Base-by-base conservation (phyloP, 768 basidiomycete genomes). In the Phanerochaete carnosa region DNA sequence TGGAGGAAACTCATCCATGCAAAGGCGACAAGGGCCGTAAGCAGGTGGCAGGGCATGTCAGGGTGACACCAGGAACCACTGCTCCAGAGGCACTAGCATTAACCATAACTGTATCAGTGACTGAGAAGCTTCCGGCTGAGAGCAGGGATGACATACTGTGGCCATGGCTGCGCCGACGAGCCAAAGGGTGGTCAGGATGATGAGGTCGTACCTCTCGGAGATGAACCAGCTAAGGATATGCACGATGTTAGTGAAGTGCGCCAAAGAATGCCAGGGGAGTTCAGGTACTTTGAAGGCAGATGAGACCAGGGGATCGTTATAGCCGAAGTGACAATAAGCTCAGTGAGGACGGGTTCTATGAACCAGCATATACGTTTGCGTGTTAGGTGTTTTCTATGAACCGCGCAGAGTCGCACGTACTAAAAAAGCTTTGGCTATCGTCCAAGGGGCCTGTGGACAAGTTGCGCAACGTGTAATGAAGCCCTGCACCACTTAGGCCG, bases 21-120 rank as follows among this genome's bases (percentile, higher is more conserved):
- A 63, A 92, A 90, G 0, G 86, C 91, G 43, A 92, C 78, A 63
- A 93, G 76, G 5, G 88, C 86, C 8, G 87, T 83, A 35, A 91
- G 82, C 32, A 90, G 63, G 37, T 86, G 82, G 71, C 91, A 93
- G 1, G 84, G 73, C 60, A 79, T 71, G 70, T 77, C 84, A 60
- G 75, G 69, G 63, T 81, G 81, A 72, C 90, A 92, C 64, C 77
- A 89, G 22, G 79, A 76, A 8, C 90, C 79, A 65, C 83, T 70
- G 12, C 85, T 86, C 89, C 91, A 92, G 43, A 78, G 74, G 8
- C 58, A 67, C 72, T 65, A 70, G 59, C 52, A 32, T 50, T 69
- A n/a, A n/a, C n/a, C n/a, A n/a, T n/a, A n/a, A 28, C 59, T 47
- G 54, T 22, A 53, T 45, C 35, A 43, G 83, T 54, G n/a, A 13